phyloP scores from a whole-genome alignment of 257 asterid species.

The Primulina eburnea region DNA sequence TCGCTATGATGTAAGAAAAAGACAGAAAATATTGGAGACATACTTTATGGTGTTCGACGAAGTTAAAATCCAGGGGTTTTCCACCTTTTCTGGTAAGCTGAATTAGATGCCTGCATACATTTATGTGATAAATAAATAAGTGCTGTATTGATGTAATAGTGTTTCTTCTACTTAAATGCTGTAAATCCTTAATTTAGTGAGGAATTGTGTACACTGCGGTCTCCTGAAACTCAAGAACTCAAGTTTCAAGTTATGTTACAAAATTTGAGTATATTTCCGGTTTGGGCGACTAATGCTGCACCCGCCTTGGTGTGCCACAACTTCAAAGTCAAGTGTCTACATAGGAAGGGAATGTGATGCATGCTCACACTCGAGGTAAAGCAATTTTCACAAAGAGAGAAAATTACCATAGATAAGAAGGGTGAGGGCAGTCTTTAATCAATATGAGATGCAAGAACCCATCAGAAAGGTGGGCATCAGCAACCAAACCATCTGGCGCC shows the following conservation, averaged over 20 bases:
- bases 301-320: not conserved
- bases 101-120: conserved; percentile 76
- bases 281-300: not conserved
- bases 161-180: not conserved
- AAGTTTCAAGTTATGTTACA: not conserved
- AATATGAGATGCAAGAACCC: conserved; percentile 84
- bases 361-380: not conserved
- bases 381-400: not conserved
- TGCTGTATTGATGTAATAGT: not conserved
- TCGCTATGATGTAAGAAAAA: not conserved
- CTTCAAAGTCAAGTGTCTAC: not conserved
- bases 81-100: conserved; percentile 86
- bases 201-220: not conserved
- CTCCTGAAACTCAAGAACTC: not conserved
- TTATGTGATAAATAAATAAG: conserved; percentile 8
- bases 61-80: conserved; percentile 70
- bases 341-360: not conserved
- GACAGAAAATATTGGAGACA: conserved; percentile 4
- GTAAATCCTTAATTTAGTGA: not conserved
- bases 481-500: conserved; percentile 95
- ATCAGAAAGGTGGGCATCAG: conserved; percentile 97
- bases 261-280: not conserved
- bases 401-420: conserved; percentile 66
- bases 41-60: conserved; percentile 95
- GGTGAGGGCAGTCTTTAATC: conserved; percentile 85